phyloP scores from a whole-genome alignment of 345 rosid genomes.

The Raphanus raphanistrum region DNA sequence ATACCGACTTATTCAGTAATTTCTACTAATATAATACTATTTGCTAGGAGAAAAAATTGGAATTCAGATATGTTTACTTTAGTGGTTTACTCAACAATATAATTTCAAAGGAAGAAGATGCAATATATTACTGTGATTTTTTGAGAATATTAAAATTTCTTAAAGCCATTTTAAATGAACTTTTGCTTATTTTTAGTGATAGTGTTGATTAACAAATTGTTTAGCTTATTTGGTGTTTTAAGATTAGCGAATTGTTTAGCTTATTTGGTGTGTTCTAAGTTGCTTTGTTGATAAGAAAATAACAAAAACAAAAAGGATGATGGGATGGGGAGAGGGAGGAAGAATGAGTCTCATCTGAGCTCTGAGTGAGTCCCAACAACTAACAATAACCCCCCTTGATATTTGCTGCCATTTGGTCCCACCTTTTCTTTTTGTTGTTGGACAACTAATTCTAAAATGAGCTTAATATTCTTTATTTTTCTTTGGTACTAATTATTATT shows the following conservation, averaged over 20 bases:
- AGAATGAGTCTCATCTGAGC: slow-evolving; percentile 41
- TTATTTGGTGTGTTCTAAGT: neutral
- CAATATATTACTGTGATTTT: no score
- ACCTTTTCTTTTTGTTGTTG: slow-evolving; percentile 3
- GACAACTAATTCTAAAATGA: slow-evolving; percentile 19
- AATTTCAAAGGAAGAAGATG: neutral
- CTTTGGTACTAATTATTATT: slow-evolving; percentile 12
- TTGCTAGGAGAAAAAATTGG: neutral
- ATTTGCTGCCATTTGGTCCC: slow-evolving; percentile 52
- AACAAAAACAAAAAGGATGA: slow-evolving; percentile 5
- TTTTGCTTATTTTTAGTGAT: neutral
- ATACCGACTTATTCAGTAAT: neutral
- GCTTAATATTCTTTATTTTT: neutral
- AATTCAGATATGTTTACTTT: neutral
- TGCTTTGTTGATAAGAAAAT: neutral
- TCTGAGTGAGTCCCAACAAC: slow-evolving; percentile 61
- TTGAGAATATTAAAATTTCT: neutral
- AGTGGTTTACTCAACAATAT: neutral
- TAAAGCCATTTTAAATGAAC: neutral
- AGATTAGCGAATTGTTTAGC: neutral
- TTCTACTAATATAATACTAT: neutral
- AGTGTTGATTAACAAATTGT: neutral
- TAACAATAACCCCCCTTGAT: slow-evolving; percentile 59
- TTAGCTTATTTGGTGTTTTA: neutral
- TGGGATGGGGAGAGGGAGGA: slow-evolving; percentile 4